Percentiles rank a stretch among this genome's conserved stretches.
Evolutionary conservation across 164 flowering plant species (phyloP).

Genomic region (Annona squamosa): DNA sequence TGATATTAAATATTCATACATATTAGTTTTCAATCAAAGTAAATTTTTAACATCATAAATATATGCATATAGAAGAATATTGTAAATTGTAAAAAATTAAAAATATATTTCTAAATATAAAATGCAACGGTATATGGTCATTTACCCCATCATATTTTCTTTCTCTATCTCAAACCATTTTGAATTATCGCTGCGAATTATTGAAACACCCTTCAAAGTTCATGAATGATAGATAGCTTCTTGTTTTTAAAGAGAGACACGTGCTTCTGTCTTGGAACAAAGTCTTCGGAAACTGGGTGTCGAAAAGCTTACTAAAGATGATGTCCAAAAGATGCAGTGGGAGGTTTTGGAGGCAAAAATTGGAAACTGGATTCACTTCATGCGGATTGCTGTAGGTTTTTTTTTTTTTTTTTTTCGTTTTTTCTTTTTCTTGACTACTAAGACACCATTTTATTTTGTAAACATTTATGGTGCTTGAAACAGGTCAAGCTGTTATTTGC

Average conservation of each 20-base stretch:
- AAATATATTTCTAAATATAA: no score
- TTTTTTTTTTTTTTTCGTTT: neutral
- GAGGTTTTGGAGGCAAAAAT: conserved; percentile 90
- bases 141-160: no score
- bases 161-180: neutral
- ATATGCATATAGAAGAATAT: no score
- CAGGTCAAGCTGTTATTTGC: conserved; percentile 92
- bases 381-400: conserved; percentile 76
- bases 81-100: no score
- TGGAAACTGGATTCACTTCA: conserved; percentile 84
- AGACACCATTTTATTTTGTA: neutral
- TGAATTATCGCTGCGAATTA: neutral
- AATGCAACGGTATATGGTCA: no score
- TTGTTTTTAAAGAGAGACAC: conserved; percentile 52
- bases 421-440: neutral
- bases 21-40: no score
- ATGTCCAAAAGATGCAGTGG: conserved; percentile 97
- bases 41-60: no score
- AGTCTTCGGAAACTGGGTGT: conserved; percentile 85
- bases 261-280: conserved; percentile 70
- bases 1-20: no score
- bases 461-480: conserved; percentile 23
- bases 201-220: neutral
- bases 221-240: neutral
- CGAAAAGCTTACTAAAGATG: conserved; percentile 81